Percentiles rank a stretch among this genome's conserved stretches.
phyloP scores from a whole-genome alignment of 106 monocot genomes.

The Apostasia shenzhenica region DNA sequence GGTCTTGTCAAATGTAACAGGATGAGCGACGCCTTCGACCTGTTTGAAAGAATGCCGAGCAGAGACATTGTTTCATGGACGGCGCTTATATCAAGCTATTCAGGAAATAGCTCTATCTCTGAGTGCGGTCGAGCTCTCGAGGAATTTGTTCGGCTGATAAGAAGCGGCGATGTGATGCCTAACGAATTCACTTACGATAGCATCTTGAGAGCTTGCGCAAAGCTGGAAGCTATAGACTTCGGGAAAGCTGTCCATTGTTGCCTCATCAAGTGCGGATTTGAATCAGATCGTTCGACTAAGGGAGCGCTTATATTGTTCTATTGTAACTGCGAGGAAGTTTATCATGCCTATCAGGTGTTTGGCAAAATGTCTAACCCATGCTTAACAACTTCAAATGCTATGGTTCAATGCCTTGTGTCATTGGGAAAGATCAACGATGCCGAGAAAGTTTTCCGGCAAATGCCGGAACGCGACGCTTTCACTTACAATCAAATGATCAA shows the following conservation, averaged over 20 bases:
- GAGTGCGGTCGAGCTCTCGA: constrained; percentile 16
- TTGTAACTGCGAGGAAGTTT: constrained; percentile 8
- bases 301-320: constrained; percentile 34
- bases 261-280: constrained; percentile 18
- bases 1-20: constrained; percentile 24
- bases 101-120: neutral
- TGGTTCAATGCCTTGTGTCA: constrained; percentile 21
- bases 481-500: constrained; percentile 40
- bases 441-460: constrained; percentile 17
- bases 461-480: constrained; percentile 11
- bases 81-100: constrained; percentile 25
- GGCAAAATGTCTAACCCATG: constrained; percentile 9
- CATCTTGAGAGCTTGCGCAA: constrained; percentile 22
- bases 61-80: constrained; percentile 34
- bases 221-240: constrained; percentile 13
- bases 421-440: constrained; percentile 16
- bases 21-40: constrained; percentile 18
- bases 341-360: constrained; percentile 15
- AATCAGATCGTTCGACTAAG: constrained; percentile 9
- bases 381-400: constrained; percentile 16
- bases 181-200: constrained; percentile 35
- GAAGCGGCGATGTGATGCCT: neutral
- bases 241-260: constrained; percentile 26
- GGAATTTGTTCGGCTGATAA: constrained; percentile 17
- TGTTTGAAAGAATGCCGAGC: constrained; percentile 19